Conservation (phyloP, 352 stramenopile genomes). For the Globisporangium recalcitrans region DNA sequence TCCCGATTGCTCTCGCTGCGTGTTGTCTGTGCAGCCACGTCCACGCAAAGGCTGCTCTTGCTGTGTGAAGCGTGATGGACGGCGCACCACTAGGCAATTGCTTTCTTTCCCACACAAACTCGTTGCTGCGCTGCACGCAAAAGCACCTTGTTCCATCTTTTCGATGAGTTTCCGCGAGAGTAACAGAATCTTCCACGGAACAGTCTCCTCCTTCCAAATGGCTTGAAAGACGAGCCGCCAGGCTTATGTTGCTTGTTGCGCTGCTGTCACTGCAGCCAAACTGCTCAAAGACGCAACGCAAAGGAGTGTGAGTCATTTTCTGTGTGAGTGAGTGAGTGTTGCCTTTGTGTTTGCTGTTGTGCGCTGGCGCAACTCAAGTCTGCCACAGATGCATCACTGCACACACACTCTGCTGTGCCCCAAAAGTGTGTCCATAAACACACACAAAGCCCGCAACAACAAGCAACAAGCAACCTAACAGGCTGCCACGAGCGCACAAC, state of each 20-base stretch:
- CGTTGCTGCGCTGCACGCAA: no score
- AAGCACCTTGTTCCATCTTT: constrained; percentile 9
- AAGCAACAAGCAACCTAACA: not conserved
- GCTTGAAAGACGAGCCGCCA: constrained; percentile 6
- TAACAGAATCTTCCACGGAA: constrained; percentile 38
- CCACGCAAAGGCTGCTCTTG: not conserved
- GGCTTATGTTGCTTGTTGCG: not conserved
- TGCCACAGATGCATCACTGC: no score
- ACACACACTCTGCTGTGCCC: not conserved
- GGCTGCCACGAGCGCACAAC: not conserved
- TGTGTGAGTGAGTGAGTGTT: not conserved
- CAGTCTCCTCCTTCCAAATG: constrained; percentile 10
- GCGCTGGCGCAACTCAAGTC: not conserved
- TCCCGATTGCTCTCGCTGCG: no score
- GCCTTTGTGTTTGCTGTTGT: not conserved
- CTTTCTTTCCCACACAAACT: not conserved
- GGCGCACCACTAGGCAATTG: constrained; percentile 7
- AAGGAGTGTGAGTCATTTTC: not conserved
- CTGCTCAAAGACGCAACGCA: not conserved
- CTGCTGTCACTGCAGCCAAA: not conserved
- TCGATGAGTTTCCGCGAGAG: constrained; percentile 10
- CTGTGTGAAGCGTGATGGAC: not conserved
- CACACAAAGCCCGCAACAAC: not conserved
- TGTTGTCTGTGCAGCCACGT: not conserved
- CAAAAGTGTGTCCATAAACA: not conserved